A percentile compares a stretch with the other conserved stretches of the same genome.
Conservation (phyloP, 805 yeast genomes). For the Danielia oregonensis region DNA sequence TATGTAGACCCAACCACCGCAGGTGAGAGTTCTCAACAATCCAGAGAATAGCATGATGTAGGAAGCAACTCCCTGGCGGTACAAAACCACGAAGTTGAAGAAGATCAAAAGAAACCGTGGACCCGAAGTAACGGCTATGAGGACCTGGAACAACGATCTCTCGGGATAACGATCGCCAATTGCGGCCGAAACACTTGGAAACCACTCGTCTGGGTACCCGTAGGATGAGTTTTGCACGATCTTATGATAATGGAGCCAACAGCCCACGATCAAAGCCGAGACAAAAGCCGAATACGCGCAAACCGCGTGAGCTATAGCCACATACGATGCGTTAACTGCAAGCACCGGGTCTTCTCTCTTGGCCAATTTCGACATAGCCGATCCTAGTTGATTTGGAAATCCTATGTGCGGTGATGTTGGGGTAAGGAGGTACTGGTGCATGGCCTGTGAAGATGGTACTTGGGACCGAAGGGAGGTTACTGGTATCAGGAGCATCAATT, state of each 20-base stretch:
- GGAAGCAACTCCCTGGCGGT: constrained; percentile 35
- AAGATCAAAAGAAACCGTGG: constrained; percentile 73
- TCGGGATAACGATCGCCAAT: constrained; percentile 98
- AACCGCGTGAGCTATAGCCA: constrained; percentile 69
- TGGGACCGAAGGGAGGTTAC: no score
- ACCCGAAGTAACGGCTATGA: constrained; percentile 91
- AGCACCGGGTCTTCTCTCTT: constrained; percentile 9
- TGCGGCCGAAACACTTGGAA: constrained; percentile 94
- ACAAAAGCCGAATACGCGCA: constrained; percentile 74
- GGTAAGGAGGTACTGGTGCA: not conserved
- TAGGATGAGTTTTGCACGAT: constrained; percentile 82
- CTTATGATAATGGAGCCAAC: constrained; percentile 74
- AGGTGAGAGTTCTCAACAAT: constrained; percentile 83
- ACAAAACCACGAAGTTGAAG: constrained; percentile 48
- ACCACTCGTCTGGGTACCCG: constrained; percentile 98
- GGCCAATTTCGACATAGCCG: constrained; percentile 4
- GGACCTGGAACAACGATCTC: constrained; percentile 82
- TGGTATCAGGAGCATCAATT: no score
- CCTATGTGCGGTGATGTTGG: no score
- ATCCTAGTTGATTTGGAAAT: not conserved
- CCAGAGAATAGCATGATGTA: constrained; percentile 56
- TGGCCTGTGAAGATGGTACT: no score
- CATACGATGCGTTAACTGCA: constrained; percentile 56
- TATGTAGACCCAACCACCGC: constrained; percentile 98
- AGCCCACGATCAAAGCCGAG: constrained; percentile 72